These are phyloP conservation scores for Spergularia azorica DNA, from an alignment of 179 eudicot genomes.

Conservation along the genomic window DNA sequence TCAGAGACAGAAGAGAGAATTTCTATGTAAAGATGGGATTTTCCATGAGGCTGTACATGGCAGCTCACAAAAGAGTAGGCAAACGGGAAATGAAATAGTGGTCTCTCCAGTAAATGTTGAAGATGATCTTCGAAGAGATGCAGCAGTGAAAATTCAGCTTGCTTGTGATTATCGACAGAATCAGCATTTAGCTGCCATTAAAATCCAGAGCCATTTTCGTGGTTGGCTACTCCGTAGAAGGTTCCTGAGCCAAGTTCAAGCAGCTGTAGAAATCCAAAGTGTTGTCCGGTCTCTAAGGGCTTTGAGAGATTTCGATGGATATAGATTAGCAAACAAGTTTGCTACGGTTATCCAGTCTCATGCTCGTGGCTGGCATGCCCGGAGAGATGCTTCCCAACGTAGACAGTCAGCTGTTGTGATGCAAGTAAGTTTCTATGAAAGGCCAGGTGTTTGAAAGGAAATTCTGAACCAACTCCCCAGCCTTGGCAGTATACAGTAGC, in stretches of 20 bases:
- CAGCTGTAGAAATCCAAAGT: slow-evolving; percentile 59
- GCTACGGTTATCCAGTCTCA: slow-evolving; percentile 65
- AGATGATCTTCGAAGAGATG: slow-evolving; percentile 24
- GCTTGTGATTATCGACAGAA: slow-evolving; percentile 28
- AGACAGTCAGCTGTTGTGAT: slow-evolving; percentile 39
- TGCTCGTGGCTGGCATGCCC: slow-evolving; percentile 69
- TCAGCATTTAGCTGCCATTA: slow-evolving; percentile 54
- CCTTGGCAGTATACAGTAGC: background rate
- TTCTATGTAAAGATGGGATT: slow-evolving; percentile 19
- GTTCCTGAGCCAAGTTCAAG: slow-evolving; percentile 46
- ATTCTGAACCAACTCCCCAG: background rate
- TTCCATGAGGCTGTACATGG: slow-evolving; percentile 26
- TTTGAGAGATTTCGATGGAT: slow-evolving; percentile 35
- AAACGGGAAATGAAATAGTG: slow-evolving; percentile 7
- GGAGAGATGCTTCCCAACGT: slow-evolving; percentile 35
- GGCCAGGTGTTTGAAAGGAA: background rate
- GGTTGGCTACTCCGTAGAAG: slow-evolving; percentile 47
- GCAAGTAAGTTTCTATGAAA: slow-evolving; percentile 57
- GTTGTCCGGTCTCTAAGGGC: slow-evolving; percentile 40
- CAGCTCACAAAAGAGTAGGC: slow-evolving; percentile 17
- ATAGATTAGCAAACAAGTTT: slow-evolving; percentile 41
- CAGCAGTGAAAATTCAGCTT: slow-evolving; percentile 49
- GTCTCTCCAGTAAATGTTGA: slow-evolving; percentile 13
- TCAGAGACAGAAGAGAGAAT: slow-evolving; percentile 26
- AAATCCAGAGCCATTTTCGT: slow-evolving; percentile 64